Conservation (phyloP, 495 filamentous ascomycete genomes). For the Penicillium turbatum region DNA sequence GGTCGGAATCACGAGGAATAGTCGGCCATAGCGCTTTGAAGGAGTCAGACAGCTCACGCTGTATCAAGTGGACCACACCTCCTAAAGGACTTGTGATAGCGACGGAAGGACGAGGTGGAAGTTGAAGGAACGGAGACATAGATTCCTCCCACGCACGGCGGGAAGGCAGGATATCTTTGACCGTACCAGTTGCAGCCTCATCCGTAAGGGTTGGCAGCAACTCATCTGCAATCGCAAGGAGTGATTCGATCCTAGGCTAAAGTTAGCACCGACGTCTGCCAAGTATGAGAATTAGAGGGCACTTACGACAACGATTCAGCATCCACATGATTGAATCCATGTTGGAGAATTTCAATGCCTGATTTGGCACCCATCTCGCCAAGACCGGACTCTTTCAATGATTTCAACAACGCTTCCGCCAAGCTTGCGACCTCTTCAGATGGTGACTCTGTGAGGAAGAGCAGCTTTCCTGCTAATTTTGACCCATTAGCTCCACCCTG, state of each 20-base stretch:
- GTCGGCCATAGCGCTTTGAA: constrained; percentile 24
- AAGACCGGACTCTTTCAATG: constrained; percentile 36
- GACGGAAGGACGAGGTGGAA: constrained; percentile 55
- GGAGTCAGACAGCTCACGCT: constrained; percentile 28
- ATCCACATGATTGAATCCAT: constrained; percentile 47
- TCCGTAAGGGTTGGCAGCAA: constrained; percentile 39
- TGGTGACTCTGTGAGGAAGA: constrained; percentile 54
- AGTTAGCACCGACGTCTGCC: constrained; percentile 11
- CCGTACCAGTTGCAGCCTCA: constrained; percentile 25
- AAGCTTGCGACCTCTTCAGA: constrained; percentile 50
- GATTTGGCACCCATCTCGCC: constrained; percentile 38
- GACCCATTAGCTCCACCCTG: constrained; percentile 46
- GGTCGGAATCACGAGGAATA: constrained; percentile 56
- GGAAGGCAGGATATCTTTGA: constrained; percentile 48
- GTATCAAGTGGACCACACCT: constrained; percentile 64
- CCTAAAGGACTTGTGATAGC: constrained; percentile 68
- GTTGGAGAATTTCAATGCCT: constrained; percentile 49
- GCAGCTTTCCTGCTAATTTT: constrained; percentile 50
- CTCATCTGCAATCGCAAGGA: constrained; percentile 51
- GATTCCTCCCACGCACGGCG: constrained; percentile 45
- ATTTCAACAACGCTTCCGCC: constrained; percentile 43
- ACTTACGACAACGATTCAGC: constrained; percentile 52
- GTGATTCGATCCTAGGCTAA: constrained; percentile 44
- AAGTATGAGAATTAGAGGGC: not conserved
- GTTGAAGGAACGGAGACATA: constrained; percentile 56